A percentile compares a stretch with the other conserved stretches of the same genome.
Conservation (phyloP, 345 rosid species). For the Bruguiera parviflora region DNA sequence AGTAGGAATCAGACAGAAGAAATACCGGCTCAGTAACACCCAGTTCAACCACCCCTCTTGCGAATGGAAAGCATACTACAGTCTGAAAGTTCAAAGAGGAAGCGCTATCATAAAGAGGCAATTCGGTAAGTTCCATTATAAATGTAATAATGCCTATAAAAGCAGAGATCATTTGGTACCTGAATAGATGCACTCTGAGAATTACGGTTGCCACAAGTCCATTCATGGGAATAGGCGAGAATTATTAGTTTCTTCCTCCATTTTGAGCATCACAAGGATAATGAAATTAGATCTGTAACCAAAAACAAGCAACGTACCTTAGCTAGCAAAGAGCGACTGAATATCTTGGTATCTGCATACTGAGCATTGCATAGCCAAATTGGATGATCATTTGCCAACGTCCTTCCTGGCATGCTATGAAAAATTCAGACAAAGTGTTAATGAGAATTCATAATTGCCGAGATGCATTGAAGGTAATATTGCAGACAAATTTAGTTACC, state of each 20-base stretch:
- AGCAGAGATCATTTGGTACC: slow-evolving; percentile 32
- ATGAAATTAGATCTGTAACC: background rate
- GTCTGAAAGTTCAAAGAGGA: slow-evolving; percentile 47
- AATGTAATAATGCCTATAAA: background rate
- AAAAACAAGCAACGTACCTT: slow-evolving; percentile 46
- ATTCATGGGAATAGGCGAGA: slow-evolving; percentile 13
- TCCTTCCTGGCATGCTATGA: slow-evolving; percentile 78
- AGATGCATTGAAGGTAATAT: too few species aligned
- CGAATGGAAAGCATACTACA: slow-evolving; percentile 74
- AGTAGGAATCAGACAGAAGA: background rate
- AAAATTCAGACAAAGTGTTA: slow-evolving; percentile 7
- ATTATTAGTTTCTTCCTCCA: slow-evolving; percentile 5
- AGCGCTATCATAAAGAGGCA: background rate
- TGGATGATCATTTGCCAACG: slow-evolving; percentile 52
- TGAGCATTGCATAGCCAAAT: slow-evolving; percentile 87
- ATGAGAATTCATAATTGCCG: background rate
- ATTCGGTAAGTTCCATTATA: too few species aligned
- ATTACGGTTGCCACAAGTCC: slow-evolving; percentile 13
- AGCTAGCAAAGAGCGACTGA: slow-evolving; percentile 88
- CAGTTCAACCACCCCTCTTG: slow-evolving; percentile 77
- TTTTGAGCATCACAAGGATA: background rate
- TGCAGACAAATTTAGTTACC: slow-evolving; percentile 35
- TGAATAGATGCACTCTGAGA: slow-evolving; percentile 84
- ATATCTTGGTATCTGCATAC: slow-evolving; percentile 77
- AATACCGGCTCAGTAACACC: slow-evolving; percentile 82